phyloP scores from a whole-genome alignment of 805 yeast genomes.

The Cyberlindnera misumaiensis region DNA sequence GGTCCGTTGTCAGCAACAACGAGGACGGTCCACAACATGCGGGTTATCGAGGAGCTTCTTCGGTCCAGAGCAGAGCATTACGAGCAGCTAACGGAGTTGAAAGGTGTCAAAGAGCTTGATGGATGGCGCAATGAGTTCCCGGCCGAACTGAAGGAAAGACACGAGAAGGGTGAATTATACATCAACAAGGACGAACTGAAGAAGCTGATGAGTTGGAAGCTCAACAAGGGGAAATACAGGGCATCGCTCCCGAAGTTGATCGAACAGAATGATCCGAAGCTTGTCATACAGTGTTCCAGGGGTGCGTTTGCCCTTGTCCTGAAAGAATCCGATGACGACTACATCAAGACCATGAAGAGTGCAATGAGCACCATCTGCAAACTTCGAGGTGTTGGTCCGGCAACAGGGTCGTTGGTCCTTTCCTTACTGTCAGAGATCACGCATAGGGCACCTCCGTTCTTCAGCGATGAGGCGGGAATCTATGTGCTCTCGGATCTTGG shows the following conservation, averaged over 20 bases:
- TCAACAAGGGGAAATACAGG: slow-evolving; percentile 23
- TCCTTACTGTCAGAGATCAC: slow-evolving; percentile 14
- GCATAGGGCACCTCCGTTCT: slow-evolving; percentile 20
- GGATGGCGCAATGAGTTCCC: slow-evolving; percentile 15
- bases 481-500: slow-evolving; percentile 7
- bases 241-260: slow-evolving; percentile 19
- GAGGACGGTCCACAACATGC: too few relatives aligned
- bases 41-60: background rate
- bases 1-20: too few relatives aligned
- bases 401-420: slow-evolving; percentile 21
- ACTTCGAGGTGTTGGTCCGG: slow-evolving; percentile 24
- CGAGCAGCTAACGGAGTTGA: slow-evolving; percentile 4
- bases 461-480: slow-evolving; percentile 21
- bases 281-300: slow-evolving; percentile 7
- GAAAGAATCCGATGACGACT: slow-evolving; percentile 4
- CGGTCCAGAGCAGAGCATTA: slow-evolving; percentile 7
- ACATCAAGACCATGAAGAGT: slow-evolving; percentile 7
- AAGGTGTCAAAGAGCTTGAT: slow-evolving; percentile 13
- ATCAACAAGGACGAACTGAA: slow-evolving; percentile 16
- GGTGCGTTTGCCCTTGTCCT: slow-evolving; percentile 11
- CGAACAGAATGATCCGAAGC: slow-evolving; percentile 13
- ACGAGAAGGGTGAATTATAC: slow-evolving; percentile 1
- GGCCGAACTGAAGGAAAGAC: slow-evolving; percentile 4
- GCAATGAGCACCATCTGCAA: slow-evolving; percentile 6
- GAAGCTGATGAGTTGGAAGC: slow-evolving; percentile 22